Evolutionary conservation across 805 yeast genomes (phyloP).

Genomic region (Ogataea salicorniae): DNA sequence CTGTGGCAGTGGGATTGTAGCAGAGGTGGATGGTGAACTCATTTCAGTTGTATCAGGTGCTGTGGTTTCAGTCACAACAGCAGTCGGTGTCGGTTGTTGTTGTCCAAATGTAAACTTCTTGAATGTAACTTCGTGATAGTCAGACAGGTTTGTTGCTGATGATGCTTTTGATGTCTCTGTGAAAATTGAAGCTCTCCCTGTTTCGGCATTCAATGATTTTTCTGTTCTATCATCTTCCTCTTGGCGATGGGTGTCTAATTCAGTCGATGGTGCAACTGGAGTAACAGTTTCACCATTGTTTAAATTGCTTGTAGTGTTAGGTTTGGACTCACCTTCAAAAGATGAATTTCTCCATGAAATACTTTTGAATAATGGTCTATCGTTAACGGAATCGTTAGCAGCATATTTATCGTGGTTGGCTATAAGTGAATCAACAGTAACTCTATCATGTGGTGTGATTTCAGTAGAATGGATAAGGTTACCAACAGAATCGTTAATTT

Average conservation of each 20-base stretch:
- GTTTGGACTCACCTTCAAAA: too few relatives aligned
- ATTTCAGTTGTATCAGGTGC: too few relatives aligned
- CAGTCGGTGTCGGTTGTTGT: neutral
- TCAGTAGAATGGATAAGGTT: constrained; percentile 19
- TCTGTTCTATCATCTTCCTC: too few relatives aligned
- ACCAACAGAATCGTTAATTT: constrained; percentile 26
- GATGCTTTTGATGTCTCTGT: neutral
- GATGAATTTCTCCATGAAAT: constrained; percentile 12
- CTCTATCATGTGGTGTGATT: constrained; percentile 16
- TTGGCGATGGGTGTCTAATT: too few relatives aligned
- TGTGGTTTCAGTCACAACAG: neutral
- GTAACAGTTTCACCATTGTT: too few relatives aligned
- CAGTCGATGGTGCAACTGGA: neutral
- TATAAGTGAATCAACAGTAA: constrained; percentile 16
- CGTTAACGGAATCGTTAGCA: neutral
- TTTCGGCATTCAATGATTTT: too few relatives aligned
- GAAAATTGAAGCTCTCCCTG: neutral
- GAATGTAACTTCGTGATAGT: too few relatives aligned
- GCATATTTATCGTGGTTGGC: constrained; percentile 9
- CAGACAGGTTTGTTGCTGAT: neutral
- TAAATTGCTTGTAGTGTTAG: too few relatives aligned
- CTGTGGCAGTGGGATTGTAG: neutral
- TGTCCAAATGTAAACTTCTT: neutral
- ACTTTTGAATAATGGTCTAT: constrained; percentile 12
- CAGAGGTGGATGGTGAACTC: neutral